Conservation (phyloP, 192 early-diverging fungal genomes). For the Backusella macrospora region DNA sequence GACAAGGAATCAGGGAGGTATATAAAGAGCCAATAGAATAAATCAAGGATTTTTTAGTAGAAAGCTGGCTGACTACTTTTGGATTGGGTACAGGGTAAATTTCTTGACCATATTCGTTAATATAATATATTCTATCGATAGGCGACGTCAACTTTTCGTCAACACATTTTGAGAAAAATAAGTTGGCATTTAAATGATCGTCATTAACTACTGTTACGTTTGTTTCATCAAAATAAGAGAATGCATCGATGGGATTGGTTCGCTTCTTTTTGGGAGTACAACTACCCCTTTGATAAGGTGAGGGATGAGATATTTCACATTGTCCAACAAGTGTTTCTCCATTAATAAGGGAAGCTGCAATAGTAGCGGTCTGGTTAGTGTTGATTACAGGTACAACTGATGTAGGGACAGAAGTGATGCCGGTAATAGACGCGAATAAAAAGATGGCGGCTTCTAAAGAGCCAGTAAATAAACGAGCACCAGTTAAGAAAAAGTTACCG, state of each 20-base stretch:
- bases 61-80: constrained; percentile 53
- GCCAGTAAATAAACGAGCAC: constrained; percentile 72
- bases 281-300: constrained; percentile 14
- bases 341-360: constrained; percentile 69
- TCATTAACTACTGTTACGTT: not conserved
- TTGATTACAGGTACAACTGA: constrained; percentile 73
- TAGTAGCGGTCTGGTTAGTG: constrained; percentile 61
- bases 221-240: constrained; percentile 30
- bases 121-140: constrained; percentile 70
- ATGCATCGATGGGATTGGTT: constrained; percentile 44
- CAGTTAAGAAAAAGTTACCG: constrained; percentile 81
- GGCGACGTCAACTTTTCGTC: constrained; percentile 48
- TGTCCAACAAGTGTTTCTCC: constrained; percentile 66
- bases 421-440: constrained; percentile 70
- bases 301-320: constrained; percentile 78
- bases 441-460: constrained; percentile 73
- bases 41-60: constrained; percentile 59
- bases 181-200: constrained; percentile 38
- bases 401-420: constrained; percentile 58
- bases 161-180: constrained; percentile 58
- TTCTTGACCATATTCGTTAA: constrained; percentile 72
- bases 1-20: constrained; percentile 72
- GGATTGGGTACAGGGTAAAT: constrained; percentile 68
- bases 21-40: constrained; percentile 79
- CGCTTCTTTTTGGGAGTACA: constrained; percentile 15